Conservation (phyloP, 106 monocot species). For the Dendrobium chrysotoxum region DNA sequence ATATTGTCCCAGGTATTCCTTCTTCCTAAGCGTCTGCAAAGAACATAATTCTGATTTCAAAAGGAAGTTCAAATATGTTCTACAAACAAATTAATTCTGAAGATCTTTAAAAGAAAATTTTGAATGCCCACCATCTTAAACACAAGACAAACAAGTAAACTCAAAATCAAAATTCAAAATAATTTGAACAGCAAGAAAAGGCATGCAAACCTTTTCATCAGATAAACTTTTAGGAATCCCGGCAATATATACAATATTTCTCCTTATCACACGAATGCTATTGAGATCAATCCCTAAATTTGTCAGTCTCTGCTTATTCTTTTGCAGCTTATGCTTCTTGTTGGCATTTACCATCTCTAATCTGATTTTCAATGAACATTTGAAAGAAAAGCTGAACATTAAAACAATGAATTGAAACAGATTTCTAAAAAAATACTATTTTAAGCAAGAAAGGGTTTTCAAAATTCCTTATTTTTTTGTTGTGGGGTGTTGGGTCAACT, state of each 20-base stretch:
- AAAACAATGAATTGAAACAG: not conserved
- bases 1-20: slow-evolving; percentile 51
- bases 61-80: not conserved
- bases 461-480: not conserved
- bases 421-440: not conserved
- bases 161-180: slow-evolving; percentile 3
- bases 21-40: slow-evolving; percentile 34
- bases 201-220: slow-evolving; percentile 24
- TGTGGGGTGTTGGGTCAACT: not conserved
- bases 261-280: slow-evolving; percentile 24
- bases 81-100: not conserved
- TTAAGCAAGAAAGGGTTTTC: not conserved
- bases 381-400: not conserved
- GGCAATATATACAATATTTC: slow-evolving; percentile 37
- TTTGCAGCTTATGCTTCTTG: slow-evolving; percentile 29
- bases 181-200: not conserved
- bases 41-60: not conserved
- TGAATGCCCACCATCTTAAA: not conserved
- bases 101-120: not conserved
- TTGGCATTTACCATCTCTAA: slow-evolving; percentile 17
- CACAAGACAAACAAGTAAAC: not conserved
- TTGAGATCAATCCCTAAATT: slow-evolving; percentile 12
- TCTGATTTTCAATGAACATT: slow-evolving; percentile 10
- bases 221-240: slow-evolving; percentile 36
- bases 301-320: slow-evolving; percentile 7